Conservation (phyloP, 352 stramenopile genomes). For the Phytophthora fragariaefolia region DNA sequence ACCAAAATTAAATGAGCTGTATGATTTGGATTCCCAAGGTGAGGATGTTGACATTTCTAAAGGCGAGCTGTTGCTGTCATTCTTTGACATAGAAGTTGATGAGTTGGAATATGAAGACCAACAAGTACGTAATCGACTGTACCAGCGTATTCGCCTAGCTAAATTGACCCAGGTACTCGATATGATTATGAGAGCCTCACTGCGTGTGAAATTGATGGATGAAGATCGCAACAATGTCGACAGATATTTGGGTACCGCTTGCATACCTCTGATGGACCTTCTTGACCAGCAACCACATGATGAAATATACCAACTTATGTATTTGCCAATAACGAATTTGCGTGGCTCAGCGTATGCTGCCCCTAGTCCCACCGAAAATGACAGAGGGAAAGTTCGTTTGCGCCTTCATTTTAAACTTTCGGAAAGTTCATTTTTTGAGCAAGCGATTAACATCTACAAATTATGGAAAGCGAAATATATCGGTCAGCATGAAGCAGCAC, state of each 20-base stretch:
- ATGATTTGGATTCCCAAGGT: conserved; percentile 55
- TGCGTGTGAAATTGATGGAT: conserved; percentile 68
- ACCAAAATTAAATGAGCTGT: conserved; percentile 57
- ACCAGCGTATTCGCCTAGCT: conserved; percentile 58
- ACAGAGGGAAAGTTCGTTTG: conserved; percentile 53
- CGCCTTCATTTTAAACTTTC: conserved; percentile 59
- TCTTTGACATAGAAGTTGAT: conserved; percentile 77
- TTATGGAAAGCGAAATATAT: conserved; percentile 69
- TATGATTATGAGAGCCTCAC: conserved; percentile 63
- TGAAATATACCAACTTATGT: conserved; percentile 63
- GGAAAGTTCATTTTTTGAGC: conserved; percentile 66
- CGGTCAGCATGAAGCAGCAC: conserved; percentile 57
- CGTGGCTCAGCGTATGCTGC: conserved; percentile 4
- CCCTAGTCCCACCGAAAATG: neutral
- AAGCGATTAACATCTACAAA: conserved; percentile 72
- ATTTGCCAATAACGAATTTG: conserved; percentile 23
- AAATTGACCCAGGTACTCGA: conserved; percentile 66
- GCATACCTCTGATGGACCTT: conserved; percentile 73
- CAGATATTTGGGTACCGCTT: conserved; percentile 58
- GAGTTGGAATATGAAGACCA: conserved; percentile 68
- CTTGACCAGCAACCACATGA: conserved; percentile 66
- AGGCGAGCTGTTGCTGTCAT: conserved; percentile 51
- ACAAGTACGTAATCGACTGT: conserved; percentile 50
- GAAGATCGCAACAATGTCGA: conserved; percentile 55
- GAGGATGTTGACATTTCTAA: conserved; percentile 42